phyloP scores from a whole-genome alignment of 1,284 basidiomycete genomes.

The Pyrrhoderma lamaoense region DNA sequence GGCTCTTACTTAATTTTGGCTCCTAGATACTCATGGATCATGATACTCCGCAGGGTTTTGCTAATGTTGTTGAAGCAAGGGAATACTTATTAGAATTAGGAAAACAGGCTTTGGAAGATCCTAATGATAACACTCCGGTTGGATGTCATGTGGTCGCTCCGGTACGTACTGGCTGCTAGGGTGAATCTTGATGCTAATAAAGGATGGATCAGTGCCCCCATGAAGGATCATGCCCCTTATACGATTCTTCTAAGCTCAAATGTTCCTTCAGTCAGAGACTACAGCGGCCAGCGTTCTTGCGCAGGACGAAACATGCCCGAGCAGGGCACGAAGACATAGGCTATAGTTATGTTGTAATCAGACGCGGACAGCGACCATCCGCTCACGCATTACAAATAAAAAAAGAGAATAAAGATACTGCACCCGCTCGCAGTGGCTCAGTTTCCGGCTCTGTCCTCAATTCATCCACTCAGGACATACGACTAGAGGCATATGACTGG shows the following conservation, averaged over 20 bases:
- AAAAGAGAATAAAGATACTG: too few species aligned
- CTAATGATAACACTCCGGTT: slow-evolving; percentile 31
- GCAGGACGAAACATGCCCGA: slow-evolving; percentile 80
- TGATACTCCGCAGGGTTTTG: slow-evolving; percentile 71
- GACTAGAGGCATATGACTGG: slow-evolving; percentile 75
- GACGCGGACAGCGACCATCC: slow-evolving; percentile 65
- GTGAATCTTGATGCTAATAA: too few species aligned
- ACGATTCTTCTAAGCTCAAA: slow-evolving; percentile 41
- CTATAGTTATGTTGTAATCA: slow-evolving; percentile 89
- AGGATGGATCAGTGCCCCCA: slow-evolving; percentile 72
- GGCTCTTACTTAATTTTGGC: slow-evolving; percentile 19
- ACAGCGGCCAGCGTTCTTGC: slow-evolving; percentile 79
- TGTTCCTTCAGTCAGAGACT: slow-evolving; percentile 87
- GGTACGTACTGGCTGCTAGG: too few species aligned
- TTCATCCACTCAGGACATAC: slow-evolving; percentile 39
- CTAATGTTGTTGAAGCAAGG: slow-evolving; percentile 77
- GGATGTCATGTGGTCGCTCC: slow-evolving; percentile 82
- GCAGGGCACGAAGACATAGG: slow-evolving; percentile 79
- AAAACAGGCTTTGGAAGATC: slow-evolving; percentile 45
- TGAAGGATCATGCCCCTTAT: slow-evolving; percentile 76
- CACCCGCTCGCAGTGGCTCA: not conserved
- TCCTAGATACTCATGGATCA: slow-evolving; percentile 83
- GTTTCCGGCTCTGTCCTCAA: not conserved
- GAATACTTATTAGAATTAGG: slow-evolving; percentile 70
- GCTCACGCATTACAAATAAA: slow-evolving; percentile 21